phyloP scores from a whole-genome alignment of 371 early-diverging fungal genomes.

The Conidiobolus incongruus region DNA sequence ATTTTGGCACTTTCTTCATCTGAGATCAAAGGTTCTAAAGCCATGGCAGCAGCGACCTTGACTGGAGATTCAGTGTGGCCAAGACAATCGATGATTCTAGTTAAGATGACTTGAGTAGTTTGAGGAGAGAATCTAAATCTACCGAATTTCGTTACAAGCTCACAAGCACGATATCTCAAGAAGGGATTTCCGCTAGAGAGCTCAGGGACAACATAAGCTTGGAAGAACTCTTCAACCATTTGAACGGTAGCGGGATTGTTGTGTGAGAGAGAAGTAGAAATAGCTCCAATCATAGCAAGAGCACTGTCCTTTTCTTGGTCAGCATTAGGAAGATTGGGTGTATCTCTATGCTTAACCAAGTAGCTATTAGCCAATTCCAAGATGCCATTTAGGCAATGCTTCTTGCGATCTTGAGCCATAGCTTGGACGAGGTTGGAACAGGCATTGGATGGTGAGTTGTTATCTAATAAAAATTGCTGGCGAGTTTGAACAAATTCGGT shows the following conservation, averaged over 20 bases:
- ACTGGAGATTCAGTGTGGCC: slow-evolving; percentile 64
- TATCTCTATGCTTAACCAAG: background rate
- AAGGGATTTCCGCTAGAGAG: slow-evolving; percentile 52
- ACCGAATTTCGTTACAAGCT: slow-evolving; percentile 13
- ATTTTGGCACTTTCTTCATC: slow-evolving; percentile 36
- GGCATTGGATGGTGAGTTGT: slow-evolving; percentile 36
- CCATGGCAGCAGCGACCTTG: slow-evolving; percentile 56
- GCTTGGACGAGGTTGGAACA: slow-evolving; percentile 43
- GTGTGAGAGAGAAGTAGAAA: slow-evolving; percentile 14
- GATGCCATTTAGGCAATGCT: slow-evolving; percentile 50
- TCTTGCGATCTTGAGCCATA: slow-evolving; percentile 48
- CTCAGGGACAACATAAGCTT: slow-evolving; percentile 65
- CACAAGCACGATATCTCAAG: slow-evolving; percentile 41
- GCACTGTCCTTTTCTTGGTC: slow-evolving; percentile 66
- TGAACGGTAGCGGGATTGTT: slow-evolving; percentile 27
- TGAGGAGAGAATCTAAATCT: slow-evolving; percentile 14
- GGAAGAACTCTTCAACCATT: slow-evolving; percentile 58
- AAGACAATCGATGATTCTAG: slow-evolving; percentile 40
- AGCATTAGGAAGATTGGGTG: slow-evolving; percentile 6
- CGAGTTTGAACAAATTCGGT: slow-evolving; percentile 66
- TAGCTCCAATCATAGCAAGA: slow-evolving; percentile 49
- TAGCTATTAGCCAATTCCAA: slow-evolving; percentile 46
- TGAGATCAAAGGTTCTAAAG: slow-evolving; percentile 48
- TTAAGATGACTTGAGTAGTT: slow-evolving; percentile 21
- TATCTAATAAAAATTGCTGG: slow-evolving; percentile 50